Evolutionary conservation across 129 eudicot species (phyloP).

Genomic region (Chrysanthemum makinoi): DNA sequence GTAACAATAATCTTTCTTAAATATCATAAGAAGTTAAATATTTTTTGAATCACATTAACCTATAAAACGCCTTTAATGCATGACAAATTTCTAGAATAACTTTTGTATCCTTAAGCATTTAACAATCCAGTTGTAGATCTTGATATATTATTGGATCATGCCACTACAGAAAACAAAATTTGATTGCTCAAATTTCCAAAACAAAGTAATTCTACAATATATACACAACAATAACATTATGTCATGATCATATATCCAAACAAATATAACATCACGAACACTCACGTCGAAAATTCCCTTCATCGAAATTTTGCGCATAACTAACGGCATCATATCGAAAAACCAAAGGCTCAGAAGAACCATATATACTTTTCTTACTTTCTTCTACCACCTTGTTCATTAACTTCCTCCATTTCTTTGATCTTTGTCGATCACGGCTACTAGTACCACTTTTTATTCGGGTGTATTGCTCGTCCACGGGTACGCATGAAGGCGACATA

Average conservation of each 20-base stretch:
- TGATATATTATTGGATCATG: background rate
- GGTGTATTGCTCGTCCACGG: slow-evolving; percentile 60
- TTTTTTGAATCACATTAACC: too few relatives aligned
- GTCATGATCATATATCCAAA: too few relatives aligned
- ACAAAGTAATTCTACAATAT: too few relatives aligned
- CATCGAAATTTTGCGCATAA: slow-evolving; percentile 71
- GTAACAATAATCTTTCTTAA: too few relatives aligned
- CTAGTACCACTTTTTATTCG: slow-evolving; percentile 31
- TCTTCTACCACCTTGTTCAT: slow-evolving; percentile 51
- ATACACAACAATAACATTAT: too few relatives aligned
- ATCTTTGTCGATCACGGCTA: slow-evolving; percentile 16
- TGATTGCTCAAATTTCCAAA: background rate
- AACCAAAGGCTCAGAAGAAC: slow-evolving; percentile 39
- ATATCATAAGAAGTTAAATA: too few relatives aligned
- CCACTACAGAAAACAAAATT: background rate
- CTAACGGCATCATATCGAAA: slow-evolving; percentile 72
- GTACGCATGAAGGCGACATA: slow-evolving; percentile 74
- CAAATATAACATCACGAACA: slow-evolving; percentile 1
- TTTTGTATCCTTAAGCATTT: too few relatives aligned
- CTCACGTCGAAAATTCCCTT: slow-evolving; percentile 37
- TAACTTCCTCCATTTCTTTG: slow-evolving; percentile 44
- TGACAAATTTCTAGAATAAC: too few relatives aligned
- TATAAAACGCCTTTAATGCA: too few relatives aligned
- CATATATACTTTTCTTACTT: slow-evolving; percentile 45
- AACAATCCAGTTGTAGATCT: too few relatives aligned